Base-by-base conservation (phyloP, 768 basidiomycete genomes). In the Suillus hirtellus region DNA sequence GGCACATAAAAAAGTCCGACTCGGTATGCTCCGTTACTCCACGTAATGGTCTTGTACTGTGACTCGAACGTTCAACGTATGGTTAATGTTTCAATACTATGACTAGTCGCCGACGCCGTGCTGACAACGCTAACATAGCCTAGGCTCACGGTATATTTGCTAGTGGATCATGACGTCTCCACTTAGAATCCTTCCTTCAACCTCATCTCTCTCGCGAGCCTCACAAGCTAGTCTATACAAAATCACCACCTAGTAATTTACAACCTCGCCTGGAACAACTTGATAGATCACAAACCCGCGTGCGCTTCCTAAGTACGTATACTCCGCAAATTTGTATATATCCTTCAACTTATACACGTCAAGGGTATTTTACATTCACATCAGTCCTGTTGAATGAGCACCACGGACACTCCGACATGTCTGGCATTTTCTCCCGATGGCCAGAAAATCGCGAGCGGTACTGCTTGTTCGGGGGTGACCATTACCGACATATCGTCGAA, bases 391-490 rank as follows among this genome's bases (percentile, higher is more conserved):
- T 38, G 34, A 58, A 58, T 58, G 55, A 58, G 55, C 55, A 27
- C 24, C 11, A 17, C 10, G 4, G 21, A 58, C 10, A 12, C 24
- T 27, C 17, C 42, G 55, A 58, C 55, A 6, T 58, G 55, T 42
- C 24, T 58, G 55, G 55, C 55, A 5, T 58, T 58, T 3, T 58
- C 55, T 1, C 38, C 55, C 1, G 38, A 58, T 3, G 24, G 55
- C 27, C 55, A 42, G 38, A 58, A 58, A 27, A 40, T 58, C 27
- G 55, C 55, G 15, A 58, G 10, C 5, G 55, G 55, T 10, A 19
- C 55, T 42, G 55, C 55, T 58, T 38, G 55, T 58, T 58, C 34
- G 55, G 55, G 55, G 55, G 55, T 58, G 55, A 58, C 55, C 24
- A 17, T 40, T 1, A 58, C 55, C 10, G 31, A 58, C 38, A 27